A percentile compares a stretch with the other conserved stretches of the same genome.
Conservation (phyloP, 2,329 filamentous ascomycete genomes). For the Fusarium albidum region DNA sequence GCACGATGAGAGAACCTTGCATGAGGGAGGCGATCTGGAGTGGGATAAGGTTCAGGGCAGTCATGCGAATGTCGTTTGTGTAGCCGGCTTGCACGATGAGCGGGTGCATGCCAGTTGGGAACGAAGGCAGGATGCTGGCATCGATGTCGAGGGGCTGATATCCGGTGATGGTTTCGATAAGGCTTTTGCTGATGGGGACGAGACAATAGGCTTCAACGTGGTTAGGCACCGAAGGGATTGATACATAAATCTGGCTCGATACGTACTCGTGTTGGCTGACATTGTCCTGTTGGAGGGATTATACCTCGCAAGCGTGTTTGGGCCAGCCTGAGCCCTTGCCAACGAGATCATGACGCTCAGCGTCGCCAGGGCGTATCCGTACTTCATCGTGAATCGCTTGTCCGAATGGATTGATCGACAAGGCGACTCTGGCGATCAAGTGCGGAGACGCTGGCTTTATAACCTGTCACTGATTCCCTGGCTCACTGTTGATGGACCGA, state of each 20-base stretch:
- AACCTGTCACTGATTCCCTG: too few species aligned
- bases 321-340: conserved; percentile 7
- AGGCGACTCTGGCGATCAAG: not conserved
- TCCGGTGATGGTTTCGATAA: conserved; percentile 12
- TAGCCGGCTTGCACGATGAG: conserved; percentile 13
- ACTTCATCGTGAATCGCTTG: not conserved
- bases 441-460: not conserved
- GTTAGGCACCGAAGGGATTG: too few species aligned
- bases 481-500: too few species aligned
- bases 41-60: conserved; percentile 8
- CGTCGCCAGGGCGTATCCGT: not conserved
- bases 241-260: fast-evolving
- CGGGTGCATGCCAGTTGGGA: conserved; percentile 13
- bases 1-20: conserved; percentile 11
- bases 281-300: conserved; percentile 22
- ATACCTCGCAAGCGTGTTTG: conserved; percentile 15
- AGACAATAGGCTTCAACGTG: conserved; percentile 3
- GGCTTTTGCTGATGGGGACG: conserved; percentile 7
- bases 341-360: not conserved
- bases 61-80: conserved; percentile 17
- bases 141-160: conserved; percentile 4
- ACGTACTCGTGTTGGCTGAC: conserved; percentile 19
- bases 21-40: conserved; percentile 9
- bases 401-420: not conserved
- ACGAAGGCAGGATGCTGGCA: conserved; percentile 3